These are phyloP conservation scores for Aphanomyces cochlioides DNA, from an alignment of 352 stramenopile species.

Conservation along the genomic window DNA sequence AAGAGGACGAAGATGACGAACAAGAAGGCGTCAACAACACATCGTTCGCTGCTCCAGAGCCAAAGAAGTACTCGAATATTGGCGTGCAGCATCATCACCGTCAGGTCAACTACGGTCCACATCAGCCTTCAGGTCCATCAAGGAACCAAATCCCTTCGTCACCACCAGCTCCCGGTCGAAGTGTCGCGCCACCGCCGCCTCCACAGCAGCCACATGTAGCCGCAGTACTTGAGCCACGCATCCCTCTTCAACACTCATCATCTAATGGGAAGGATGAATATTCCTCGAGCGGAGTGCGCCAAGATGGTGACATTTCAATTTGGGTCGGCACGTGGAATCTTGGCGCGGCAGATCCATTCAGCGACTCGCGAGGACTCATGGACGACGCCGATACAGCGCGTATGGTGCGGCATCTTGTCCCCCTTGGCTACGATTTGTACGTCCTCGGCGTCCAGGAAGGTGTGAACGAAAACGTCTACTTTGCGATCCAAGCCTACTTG, in stretches of 20 bases:
- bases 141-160: too few species aligned
- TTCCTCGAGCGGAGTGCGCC: neutral
- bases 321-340: slow-evolving; percentile 88
- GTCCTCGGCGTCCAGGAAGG: slow-evolving; percentile 80
- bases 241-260: too few species aligned
- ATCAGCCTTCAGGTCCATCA: too few species aligned
- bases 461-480: slow-evolving; percentile 82
- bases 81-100: too few species aligned
- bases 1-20: slow-evolving; percentile 3
- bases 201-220: too few species aligned
- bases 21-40: neutral
- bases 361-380: slow-evolving; percentile 63
- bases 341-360: slow-evolving; percentile 72
- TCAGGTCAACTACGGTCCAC: too few species aligned
- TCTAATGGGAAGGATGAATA: too few species aligned
- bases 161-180: too few species aligned
- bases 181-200: too few species aligned
- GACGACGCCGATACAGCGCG: slow-evolving; percentile 62
- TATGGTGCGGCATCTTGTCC: slow-evolving; percentile 75
- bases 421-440: slow-evolving; percentile 82
- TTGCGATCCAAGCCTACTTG: slow-evolving; percentile 68
- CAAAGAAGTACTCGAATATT: too few species aligned
- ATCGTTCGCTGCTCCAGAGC: too few species aligned
- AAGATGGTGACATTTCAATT: slow-evolving; percentile 52
- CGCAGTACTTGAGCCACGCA: too few species aligned